Conservation (phyloP, 1,284 basidiomycete genomes). For the Fomes fomentarius region DNA sequence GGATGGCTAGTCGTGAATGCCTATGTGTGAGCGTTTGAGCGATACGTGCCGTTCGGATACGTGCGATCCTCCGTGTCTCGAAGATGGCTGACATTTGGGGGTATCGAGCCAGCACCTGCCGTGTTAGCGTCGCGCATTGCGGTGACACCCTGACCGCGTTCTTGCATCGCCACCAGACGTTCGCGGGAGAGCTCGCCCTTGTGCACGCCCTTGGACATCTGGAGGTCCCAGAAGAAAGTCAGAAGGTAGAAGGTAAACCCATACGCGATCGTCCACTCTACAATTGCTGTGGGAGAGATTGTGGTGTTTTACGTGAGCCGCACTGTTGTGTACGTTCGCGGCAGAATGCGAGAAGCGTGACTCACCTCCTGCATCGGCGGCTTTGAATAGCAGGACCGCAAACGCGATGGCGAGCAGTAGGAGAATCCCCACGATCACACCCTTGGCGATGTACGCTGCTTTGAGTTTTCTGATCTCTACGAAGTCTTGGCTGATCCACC, state of each 20-base stretch:
- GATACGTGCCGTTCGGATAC: background rate
- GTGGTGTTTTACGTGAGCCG: too few species aligned
- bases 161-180: constrained; percentile 16
- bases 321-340: too few species aligned
- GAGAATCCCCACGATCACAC: constrained; percentile 56
- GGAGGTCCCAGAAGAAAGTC: constrained; percentile 25
- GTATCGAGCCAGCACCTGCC: constrained; percentile 1
- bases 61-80: background rate
- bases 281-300: constrained; percentile 49
- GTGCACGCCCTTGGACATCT: constrained; percentile 21
- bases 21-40: too few species aligned
- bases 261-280: constrained; percentile 76
- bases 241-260: constrained; percentile 53
- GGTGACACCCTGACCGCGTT: constrained; percentile 6
- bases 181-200: constrained; percentile 19
- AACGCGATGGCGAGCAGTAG: constrained; percentile 67
- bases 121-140: constrained; percentile 14
- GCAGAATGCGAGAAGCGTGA: background rate
- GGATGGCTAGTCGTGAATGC: too few species aligned
- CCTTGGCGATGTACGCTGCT: constrained; percentile 64
- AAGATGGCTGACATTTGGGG: too few species aligned
- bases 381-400: constrained; percentile 50
- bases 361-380: constrained; percentile 54
- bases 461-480: constrained; percentile 47
- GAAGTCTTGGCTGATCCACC: constrained; percentile 66